Percentiles rank a stretch among this genome's conserved stretches.
phyloP scores from a whole-genome alignment of 148 eudicot genomes.

The Chenopodium berlandieri region DNA sequence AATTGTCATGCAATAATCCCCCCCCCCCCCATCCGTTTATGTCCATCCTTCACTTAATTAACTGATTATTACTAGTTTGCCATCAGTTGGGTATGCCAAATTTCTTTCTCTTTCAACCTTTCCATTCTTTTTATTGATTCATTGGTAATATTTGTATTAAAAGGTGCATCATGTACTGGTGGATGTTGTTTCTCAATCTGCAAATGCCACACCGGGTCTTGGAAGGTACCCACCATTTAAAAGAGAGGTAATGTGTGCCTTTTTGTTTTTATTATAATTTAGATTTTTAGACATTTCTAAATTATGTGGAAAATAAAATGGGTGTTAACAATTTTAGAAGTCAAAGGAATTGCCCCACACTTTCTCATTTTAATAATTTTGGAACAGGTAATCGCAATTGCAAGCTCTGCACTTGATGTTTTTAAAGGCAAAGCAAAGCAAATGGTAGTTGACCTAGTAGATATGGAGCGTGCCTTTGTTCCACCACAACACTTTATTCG shows the following conservation, averaged over 20 bases:
- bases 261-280: background rate
- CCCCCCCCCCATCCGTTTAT: background rate
- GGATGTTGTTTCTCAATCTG: slow-evolving; percentile 92
- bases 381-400: slow-evolving; percentile 82
- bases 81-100: background rate
- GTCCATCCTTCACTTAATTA: background rate
- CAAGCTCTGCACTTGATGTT: slow-evolving; percentile 80
- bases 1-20: background rate
- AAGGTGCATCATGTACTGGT: slow-evolving; percentile 96
- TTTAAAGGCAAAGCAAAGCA: slow-evolving; percentile 94
- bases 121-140: slow-evolving; percentile 1
- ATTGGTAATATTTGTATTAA: slow-evolving; percentile 1
- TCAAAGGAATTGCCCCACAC: background rate
- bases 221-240: slow-evolving; percentile 98
- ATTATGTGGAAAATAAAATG: background rate
- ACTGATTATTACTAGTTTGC: background rate
- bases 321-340: background rate
- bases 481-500: slow-evolving; percentile 99
- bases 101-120: background rate
- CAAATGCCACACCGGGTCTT: slow-evolving; percentile 95
- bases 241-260: slow-evolving; percentile 64
- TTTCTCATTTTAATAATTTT: slow-evolving; percentile 9
- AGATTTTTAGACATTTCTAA: background rate
- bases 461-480: slow-evolving; percentile 99
- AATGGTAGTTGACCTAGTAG: slow-evolving; percentile 96